Evolutionary conservation across 2,329 filamentous ascomycete species (phyloP), one percentile per base, ranked within the genome.

Genomic region (Epichloe hybrida): DNA sequence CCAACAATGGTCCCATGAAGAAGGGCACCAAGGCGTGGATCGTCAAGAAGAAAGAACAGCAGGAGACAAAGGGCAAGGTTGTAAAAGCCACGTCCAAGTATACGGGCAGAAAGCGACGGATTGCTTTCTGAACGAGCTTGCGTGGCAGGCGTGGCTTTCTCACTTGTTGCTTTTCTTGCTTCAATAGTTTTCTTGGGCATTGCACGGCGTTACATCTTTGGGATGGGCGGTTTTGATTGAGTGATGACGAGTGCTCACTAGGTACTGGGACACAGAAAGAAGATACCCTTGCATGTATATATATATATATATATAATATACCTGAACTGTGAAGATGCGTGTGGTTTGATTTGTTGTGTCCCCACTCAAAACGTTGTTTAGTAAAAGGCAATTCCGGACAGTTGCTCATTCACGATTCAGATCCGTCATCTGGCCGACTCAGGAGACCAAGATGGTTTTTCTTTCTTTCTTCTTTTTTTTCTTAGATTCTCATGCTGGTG

Each of bases 11-110:
- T 11, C 71, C 77, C 36, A 67, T 80, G 49, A 83, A 85, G 66
- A 96, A 96, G 73, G 90, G 86, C 13, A 86, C 82, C 64, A 91
- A 88, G 69, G 79, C 76, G 2, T 93, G 86, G 86, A 93, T 93
- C 54, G 64, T 88, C 64, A 80, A 81, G 68, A 93, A 91, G 66
- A 94, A 93, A 72, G 85, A 88, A 57, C 88, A 95, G 71, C 93
- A 95, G 86, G 86, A 94, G 68, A 77, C 81, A 55, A 95, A 96
- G 69, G 93, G 93, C 44, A 96, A 93, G 73, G 78, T 97, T 27
- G 91, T 97, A 59, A 97, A 74, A 74, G 72, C 82, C 1, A 88
- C 78, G 51, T 95, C 87, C 48, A 97, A 94, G 69, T 98, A 95
- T 66, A 97, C 91, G 0, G 93, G 91, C 34, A 76, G 93, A 60